Evolutionary conservation across 148 eudicot species (phyloP).

Genomic region (Silene uniflora): DNA sequence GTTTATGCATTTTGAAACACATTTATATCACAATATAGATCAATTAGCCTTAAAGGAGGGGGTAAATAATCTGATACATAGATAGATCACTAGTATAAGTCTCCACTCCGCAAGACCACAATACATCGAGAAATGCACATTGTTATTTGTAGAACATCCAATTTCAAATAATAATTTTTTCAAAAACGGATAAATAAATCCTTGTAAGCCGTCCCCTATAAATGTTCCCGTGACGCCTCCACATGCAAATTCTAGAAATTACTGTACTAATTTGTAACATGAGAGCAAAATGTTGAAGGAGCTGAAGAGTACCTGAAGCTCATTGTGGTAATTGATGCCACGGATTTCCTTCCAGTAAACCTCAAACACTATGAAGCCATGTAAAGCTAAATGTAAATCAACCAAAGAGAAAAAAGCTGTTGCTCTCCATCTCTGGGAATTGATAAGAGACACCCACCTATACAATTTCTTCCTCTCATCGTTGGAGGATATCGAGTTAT

Average conservation of each 20-base stretch:
- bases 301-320: conserved; percentile 70
- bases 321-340: conserved; percentile 82
- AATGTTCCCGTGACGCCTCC: too few relatives aligned
- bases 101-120: too few relatives aligned
- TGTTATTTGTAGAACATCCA: too few relatives aligned
- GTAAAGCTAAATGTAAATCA: conserved; percentile 71
- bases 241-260: not conserved
- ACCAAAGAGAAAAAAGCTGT: conserved; percentile 59
- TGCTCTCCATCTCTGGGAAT: conserved; percentile 55
- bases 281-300: not conserved
- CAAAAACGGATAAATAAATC: too few relatives aligned
- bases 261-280: not conserved
- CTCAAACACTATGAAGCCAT: conserved; percentile 90
- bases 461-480: conserved; percentile 33
- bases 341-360: conserved; percentile 79
- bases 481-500: conserved; percentile 32
- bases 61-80: too few relatives aligned
- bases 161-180: too few relatives aligned
- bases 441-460: conserved; percentile 59
- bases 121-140: too few relatives aligned
- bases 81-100: too few relatives aligned
- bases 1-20: too few relatives aligned
- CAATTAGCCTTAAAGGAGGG: too few relatives aligned
- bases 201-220: too few relatives aligned
- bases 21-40: too few relatives aligned